phyloP scores from a whole-genome alignment of 495 filamentous ascomycete genomes.

The Cladorrhinum samala region DNA sequence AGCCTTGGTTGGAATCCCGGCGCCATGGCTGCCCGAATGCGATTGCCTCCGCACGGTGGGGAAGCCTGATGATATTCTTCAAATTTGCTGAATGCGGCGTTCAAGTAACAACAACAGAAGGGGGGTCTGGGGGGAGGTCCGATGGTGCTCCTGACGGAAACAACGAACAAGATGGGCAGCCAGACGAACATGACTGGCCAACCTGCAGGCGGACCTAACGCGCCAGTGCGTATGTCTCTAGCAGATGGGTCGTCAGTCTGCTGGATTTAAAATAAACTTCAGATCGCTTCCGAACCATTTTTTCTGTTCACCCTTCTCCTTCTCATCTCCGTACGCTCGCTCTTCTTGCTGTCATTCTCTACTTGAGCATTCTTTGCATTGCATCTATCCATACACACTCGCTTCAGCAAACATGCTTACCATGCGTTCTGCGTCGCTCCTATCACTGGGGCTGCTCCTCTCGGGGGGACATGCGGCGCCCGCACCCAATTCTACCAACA shows the following conservation, averaged over 20 bases:
- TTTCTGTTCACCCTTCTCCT: not conserved
- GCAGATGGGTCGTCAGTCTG: not conserved
- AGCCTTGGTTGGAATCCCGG: too few relatives aligned
- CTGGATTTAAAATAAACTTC: not conserved
- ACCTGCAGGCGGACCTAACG: not conserved
- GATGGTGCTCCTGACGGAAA: not conserved
- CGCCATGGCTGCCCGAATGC: too few relatives aligned
- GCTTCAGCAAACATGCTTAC: not conserved
- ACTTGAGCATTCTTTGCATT: constrained; percentile 4
- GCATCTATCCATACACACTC: not conserved
- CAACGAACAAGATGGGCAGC: not conserved
- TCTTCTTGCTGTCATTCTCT: constrained; percentile 3
- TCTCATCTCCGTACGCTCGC: not conserved
- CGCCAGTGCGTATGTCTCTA: not conserved
- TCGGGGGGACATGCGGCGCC: constrained; percentile 4
- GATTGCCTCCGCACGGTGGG: too few relatives aligned
- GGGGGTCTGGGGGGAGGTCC: not conserved
- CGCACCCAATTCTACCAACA: not conserved
- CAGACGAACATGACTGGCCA: not conserved
- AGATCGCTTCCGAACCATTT: not conserved
- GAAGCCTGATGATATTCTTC: too few relatives aligned
- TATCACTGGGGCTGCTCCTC: constrained; percentile 9
- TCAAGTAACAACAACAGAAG: too few relatives aligned
- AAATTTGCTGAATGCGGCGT: too few relatives aligned
- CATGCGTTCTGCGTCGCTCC: constrained; percentile 1